Conservation (phyloP, 495 filamentous ascomycete genomes). For the Podospora conica region DNA sequence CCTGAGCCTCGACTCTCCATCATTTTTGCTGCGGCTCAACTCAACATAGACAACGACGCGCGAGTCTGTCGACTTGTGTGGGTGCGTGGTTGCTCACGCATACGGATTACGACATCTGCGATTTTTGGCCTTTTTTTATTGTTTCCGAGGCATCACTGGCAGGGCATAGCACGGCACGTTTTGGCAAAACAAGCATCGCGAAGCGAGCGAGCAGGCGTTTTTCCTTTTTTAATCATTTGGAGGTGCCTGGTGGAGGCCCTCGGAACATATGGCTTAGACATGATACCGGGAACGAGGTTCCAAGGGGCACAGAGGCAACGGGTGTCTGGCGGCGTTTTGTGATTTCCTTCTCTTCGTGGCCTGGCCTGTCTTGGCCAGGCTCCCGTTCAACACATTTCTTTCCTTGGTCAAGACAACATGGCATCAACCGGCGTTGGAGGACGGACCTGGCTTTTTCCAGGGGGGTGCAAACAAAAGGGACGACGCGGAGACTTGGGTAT, state of each 20-base stretch:
- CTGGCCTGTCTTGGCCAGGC: not conserved
- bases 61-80: not conserved
- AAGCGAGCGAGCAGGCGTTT: slow-evolving; percentile 11
- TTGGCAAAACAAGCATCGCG: slow-evolving; percentile 7
- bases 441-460: not conserved
- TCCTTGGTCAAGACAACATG: slow-evolving; percentile 1
- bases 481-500: not conserved
- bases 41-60: not conserved
- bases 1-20: slow-evolving; percentile 1
- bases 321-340: not conserved
- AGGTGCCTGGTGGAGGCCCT: not conserved
- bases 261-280: slow-evolving; percentile 2
- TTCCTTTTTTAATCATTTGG: not conserved
- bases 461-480: not conserved
- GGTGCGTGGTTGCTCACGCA: slow-evolving; percentile 8
- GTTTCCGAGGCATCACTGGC: slow-evolving; percentile 1
- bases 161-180: slow-evolving; percentile 10
- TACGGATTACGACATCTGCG: slow-evolving; percentile 2
- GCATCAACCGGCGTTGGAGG: slow-evolving; percentile 11
- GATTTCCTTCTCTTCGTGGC: not conserved
- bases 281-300: slow-evolving; percentile 2
- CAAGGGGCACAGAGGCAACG: not conserved
- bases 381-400: slow-evolving; percentile 3
- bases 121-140: not conserved
- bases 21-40: not conserved